phyloP scores from a whole-genome alignment of 805 yeast genomes.

The Metschnikowia continentalis region DNA sequence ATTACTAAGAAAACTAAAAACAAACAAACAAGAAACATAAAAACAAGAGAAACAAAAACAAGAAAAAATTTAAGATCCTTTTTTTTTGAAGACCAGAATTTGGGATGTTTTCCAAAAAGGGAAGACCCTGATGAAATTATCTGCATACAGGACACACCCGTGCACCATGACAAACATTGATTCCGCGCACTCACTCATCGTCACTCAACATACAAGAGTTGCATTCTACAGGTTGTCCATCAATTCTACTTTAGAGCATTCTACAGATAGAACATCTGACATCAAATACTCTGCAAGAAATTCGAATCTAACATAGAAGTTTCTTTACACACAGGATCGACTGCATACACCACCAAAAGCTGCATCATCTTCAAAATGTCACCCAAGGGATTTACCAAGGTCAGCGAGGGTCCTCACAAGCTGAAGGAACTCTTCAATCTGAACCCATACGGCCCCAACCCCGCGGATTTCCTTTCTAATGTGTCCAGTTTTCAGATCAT shows the following conservation, averaged over 20 bases:
- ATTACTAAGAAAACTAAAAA: too few relatives aligned
- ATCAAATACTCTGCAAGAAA: too few relatives aligned
- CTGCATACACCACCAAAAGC: not conserved
- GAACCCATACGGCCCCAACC: constrained; percentile 95
- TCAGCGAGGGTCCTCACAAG: constrained; percentile 31
- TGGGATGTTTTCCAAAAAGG: not conserved
- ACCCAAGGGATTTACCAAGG: constrained; percentile 34
- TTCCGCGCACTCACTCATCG: not conserved
- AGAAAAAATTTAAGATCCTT: too few relatives aligned
- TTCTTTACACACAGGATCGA: not conserved
- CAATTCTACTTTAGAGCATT: too few relatives aligned
- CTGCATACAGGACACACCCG: not conserved
- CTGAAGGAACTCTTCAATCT: constrained; percentile 17
- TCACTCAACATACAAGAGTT: not conserved
- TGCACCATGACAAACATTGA: not conserved
- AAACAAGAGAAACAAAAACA: too few relatives aligned
- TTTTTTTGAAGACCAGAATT: too few relatives aligned
- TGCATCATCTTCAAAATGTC: constrained; percentile 20
- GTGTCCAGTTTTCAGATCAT: constrained; percentile 85
- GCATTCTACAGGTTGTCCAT: not conserved
- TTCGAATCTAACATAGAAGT: too few relatives aligned
- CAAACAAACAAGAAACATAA: too few relatives aligned
- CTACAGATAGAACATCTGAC: too few relatives aligned
- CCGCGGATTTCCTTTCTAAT: constrained; percentile 86
- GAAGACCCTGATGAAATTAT: too few relatives aligned